Conservation (phyloP, 2,329 filamentous ascomycete species). For the Aspergillus clavatus region DNA sequence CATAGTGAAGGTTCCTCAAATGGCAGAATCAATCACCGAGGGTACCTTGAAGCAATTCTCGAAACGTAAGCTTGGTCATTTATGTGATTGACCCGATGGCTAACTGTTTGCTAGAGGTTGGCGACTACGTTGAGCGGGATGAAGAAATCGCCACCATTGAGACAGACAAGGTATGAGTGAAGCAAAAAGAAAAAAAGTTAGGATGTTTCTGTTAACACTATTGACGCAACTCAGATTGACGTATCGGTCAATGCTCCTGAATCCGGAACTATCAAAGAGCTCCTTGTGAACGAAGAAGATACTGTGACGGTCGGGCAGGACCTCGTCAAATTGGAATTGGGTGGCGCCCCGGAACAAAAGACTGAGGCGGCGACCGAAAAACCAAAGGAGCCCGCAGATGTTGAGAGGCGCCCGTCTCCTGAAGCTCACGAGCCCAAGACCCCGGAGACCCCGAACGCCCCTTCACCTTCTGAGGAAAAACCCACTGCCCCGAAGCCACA, state of each 20-base stretch:
- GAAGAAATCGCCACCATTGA: constrained; percentile 99
- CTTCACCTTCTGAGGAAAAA: constrained; percentile 30
- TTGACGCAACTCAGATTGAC: constrained; percentile 64
- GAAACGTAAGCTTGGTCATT: constrained; percentile 55
- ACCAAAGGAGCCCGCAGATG: constrained; percentile 56
- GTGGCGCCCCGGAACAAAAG: constrained; percentile 57
- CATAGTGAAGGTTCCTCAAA: constrained; percentile 88
- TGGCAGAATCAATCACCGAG: constrained; percentile 98
- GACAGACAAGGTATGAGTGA: constrained; percentile 77
- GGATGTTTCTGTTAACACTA: not conserved
- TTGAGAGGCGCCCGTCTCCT: constrained; percentile 38
- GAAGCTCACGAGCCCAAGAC: constrained; percentile 26
- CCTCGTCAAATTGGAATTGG: constrained; percentile 77
- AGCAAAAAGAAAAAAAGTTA: too few species aligned
- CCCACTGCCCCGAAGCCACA: constrained; percentile 34
- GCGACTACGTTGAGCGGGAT: constrained; percentile 90
- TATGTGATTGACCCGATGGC: constrained; percentile 5
- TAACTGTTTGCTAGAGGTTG: constrained; percentile 57
- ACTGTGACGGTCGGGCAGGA: constrained; percentile 94
- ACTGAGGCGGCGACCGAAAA: constrained; percentile 54
- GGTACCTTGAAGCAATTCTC: constrained; percentile 94
- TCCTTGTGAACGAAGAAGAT: constrained; percentile 88
- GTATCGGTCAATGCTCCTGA: constrained; percentile 93
- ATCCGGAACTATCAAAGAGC: constrained; percentile 84
- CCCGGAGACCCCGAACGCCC: constrained; percentile 30